Conservation (phyloP, 2,329 filamentous ascomycete species). For the Xylaria digitata region DNA sequence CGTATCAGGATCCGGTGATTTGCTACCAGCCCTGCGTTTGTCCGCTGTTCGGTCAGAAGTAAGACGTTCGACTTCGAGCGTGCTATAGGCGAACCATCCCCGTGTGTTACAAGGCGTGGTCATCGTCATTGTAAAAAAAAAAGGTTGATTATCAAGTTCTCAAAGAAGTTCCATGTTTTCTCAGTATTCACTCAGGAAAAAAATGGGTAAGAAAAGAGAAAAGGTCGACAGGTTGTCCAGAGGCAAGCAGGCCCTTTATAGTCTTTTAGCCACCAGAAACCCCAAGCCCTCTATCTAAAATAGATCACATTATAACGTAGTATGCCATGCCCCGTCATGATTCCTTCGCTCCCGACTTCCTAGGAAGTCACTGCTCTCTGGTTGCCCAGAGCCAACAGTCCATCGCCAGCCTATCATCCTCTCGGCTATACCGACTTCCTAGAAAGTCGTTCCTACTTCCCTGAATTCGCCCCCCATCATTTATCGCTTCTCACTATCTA, state of each 20-base stretch:
- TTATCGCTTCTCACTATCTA: constrained; percentile 36
- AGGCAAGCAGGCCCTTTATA: neutral
- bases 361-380: neutral
- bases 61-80: neutral
- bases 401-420: neutral
- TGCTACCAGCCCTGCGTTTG: neutral
- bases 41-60: neutral
- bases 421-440: neutral
- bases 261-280: neutral
- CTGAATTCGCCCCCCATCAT: constrained; percentile 27
- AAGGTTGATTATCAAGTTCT: neutral
- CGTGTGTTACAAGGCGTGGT: neutral
- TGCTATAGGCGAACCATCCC: neutral
- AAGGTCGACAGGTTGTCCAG: neutral
- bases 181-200: neutral
- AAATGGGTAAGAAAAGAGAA: neutral
- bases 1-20: neutral
- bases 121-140: neutral
- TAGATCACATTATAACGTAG: neutral
- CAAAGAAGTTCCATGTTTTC: neutral
- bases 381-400: neutral
- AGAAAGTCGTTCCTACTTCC: neutral
- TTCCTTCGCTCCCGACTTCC: neutral
- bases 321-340: neutral
- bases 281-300: neutral